Base-by-base conservation (phyloP, 768 basidiomycete genomes). In the Hirschioporus abietinus region DNA sequence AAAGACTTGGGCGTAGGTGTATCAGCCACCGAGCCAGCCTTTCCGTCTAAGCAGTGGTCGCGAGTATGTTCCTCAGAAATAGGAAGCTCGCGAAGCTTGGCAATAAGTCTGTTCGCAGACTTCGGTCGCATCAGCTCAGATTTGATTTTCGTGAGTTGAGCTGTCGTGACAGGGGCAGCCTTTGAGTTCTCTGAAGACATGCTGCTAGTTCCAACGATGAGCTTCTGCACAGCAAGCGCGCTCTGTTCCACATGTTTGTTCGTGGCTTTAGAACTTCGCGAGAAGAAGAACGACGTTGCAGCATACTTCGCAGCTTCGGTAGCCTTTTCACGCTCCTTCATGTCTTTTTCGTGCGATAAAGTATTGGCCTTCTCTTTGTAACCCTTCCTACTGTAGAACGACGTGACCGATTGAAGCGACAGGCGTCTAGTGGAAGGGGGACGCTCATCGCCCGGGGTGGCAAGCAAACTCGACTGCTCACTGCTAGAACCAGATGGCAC, bases 101-200 rank as follows among this genome's bases (percentile, higher is more conserved):
- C 79, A 68, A 93, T 91, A 67, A 94, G 79, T 71, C 83, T 86
- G 73, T 86, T 86, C 24, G 91, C 92, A 17, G 82, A 78, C 74
- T 89, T 88, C 23, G 89, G 86, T 59, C 88, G 73, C 68, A 85
- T 78, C 27, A 94, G 85, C 74, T 88, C 83, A 1, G 86, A 77
- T 74, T 91, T 93, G 71, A 91, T 80, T 70, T 86, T 88, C 70
- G 77, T 82, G 25, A 92, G 67, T 68, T 87, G 84, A 12, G 84
- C 80, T 67, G 79, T 82, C 35, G 85, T 82, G 12, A 79, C 68
- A 5, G 77, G 69, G 63, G 78, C 77, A 10, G 81, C 76, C 66
- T 83, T 79, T 66, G 75, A 74, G 59, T 69, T 68, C 26, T 81
- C 79, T 23, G 77, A 70, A 3, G 69, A 25, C 67, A 65, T 70